phyloP scores from a whole-genome alignment of 2,329 filamentous ascomycete species.

The Trichoderma koningiopsis region DNA sequence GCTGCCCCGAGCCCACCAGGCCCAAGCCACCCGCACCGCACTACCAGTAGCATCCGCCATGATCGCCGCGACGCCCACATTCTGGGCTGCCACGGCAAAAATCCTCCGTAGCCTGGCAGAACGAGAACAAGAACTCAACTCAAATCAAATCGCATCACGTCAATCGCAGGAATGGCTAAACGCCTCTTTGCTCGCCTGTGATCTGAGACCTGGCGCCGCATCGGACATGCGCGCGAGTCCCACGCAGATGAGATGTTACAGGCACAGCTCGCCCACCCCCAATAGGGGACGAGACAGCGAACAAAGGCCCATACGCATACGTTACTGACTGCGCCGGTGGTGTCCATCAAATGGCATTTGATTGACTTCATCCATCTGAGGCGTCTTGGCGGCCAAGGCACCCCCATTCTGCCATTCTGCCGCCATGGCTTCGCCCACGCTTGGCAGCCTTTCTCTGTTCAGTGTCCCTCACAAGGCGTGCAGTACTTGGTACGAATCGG shows the following conservation, averaged over 20 bases:
- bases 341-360: neutral
- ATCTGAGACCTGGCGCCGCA: neutral
- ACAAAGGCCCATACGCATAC: neutral
- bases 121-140: neutral
- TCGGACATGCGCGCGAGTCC: neutral
- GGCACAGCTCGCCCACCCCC: neutral
- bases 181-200: neutral
- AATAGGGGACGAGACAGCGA: neutral
- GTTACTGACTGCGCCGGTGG: neutral
- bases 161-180: neutral
- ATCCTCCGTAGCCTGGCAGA: neutral
- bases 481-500: neutral
- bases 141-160: no score
- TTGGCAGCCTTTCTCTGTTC: neutral
- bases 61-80: neutral
- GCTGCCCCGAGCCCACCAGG: neutral
- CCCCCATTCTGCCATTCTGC: constrained; percentile 1
- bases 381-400: neutral
- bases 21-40: neutral
- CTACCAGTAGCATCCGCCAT: neutral
- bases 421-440: neutral
- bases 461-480: no score
- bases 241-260: neutral
- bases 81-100: neutral
- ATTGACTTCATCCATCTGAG: neutral